phyloP scores from a whole-genome alignment of 768 basidiomycete species.

The Ramaria sp. region DNA sequence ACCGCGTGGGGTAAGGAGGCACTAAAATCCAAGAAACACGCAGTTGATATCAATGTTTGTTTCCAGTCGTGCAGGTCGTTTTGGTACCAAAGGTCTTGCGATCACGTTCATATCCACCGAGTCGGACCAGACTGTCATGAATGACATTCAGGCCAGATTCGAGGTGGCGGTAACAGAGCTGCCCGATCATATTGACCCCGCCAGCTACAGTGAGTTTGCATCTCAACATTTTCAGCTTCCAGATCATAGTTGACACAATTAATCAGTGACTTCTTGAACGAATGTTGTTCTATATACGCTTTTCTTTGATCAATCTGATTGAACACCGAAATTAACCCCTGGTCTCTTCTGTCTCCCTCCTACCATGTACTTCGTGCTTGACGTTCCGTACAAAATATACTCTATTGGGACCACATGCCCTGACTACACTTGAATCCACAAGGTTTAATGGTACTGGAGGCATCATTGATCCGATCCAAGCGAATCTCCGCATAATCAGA shows the following conservation, averaged over 20 bases:
- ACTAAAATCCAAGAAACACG: slow-evolving; percentile 7
- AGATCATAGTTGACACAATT: background rate
- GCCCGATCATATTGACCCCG: slow-evolving; percentile 87
- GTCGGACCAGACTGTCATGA: slow-evolving; percentile 88
- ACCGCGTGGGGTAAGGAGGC: slow-evolving; percentile 76
- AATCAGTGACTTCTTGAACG: slow-evolving; percentile 1
- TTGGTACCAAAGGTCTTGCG: slow-evolving; percentile 98
- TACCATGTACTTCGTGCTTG: background rate
- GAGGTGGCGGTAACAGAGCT: slow-evolving; percentile 95
- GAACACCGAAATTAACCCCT: slow-evolving; percentile 2
- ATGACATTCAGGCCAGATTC: slow-evolving; percentile 89
- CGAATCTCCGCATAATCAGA: too few species aligned
- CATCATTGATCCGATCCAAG: too few species aligned
- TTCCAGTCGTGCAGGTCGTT: slow-evolving; percentile 88
- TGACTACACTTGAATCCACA: too few species aligned
- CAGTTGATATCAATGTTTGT: background rate
- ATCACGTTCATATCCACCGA: slow-evolving; percentile 95
- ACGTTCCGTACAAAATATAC: background rate
- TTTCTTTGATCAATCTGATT: background rate
- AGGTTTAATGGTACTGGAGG: too few species aligned
- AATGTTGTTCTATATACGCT: background rate
- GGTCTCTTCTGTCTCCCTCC: background rate
- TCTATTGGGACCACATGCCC: background rate
- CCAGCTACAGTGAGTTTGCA: slow-evolving; percentile 80
- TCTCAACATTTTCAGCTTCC: background rate